Evolutionary conservation across 805 yeast species (phyloP).

Genomic region (Metahyphopichia silvanorum): DNA sequence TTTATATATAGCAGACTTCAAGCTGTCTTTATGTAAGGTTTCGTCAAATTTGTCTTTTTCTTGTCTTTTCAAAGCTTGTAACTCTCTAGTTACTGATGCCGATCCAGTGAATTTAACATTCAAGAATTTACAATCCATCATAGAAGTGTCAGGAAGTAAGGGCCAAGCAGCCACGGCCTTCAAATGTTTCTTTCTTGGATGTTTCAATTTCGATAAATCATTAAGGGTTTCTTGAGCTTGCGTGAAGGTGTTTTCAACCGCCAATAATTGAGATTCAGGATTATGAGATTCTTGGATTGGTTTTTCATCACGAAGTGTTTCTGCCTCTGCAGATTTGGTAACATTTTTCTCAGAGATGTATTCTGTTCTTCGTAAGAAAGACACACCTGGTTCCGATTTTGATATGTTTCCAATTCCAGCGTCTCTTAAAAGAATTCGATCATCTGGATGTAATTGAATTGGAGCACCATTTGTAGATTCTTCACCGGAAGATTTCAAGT

Average conservation of each 20-base stretch:
- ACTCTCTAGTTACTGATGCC: conserved; percentile 45
- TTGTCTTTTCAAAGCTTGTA: conserved; percentile 24
- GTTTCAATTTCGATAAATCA: conserved; percentile 50
- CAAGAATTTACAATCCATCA: conserved; percentile 75
- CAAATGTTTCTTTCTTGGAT: conserved; percentile 73
- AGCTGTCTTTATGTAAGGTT: conserved; percentile 30
- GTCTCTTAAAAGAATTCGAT: conserved; percentile 72
- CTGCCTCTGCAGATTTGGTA: conserved; percentile 17
- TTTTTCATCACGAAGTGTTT: too few species aligned
- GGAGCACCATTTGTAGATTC: too few species aligned
- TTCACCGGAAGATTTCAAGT: conserved; percentile 15
- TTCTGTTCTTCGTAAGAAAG: conserved; percentile 93
- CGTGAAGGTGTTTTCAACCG: conserved; percentile 79
- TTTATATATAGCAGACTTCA: conserved; percentile 64
- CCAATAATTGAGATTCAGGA: conserved; percentile 59
- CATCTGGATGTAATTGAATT: conserved; percentile 68
- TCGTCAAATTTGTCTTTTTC: conserved; percentile 25
- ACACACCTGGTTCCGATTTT: conserved; percentile 51
- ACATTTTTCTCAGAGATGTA: conserved; percentile 68
- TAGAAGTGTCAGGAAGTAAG: conserved; percentile 85
- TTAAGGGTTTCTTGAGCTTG: conserved; percentile 47
- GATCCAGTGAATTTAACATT: conserved; percentile 61
- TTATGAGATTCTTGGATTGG: conserved; percentile 32
- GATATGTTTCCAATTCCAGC: conserved; percentile 54
- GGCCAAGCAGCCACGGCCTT: conserved; percentile 78